phyloP scores from a whole-genome alignment of 2,329 filamentous ascomycete species.

The Colletotrichum tofieldiae region DNA sequence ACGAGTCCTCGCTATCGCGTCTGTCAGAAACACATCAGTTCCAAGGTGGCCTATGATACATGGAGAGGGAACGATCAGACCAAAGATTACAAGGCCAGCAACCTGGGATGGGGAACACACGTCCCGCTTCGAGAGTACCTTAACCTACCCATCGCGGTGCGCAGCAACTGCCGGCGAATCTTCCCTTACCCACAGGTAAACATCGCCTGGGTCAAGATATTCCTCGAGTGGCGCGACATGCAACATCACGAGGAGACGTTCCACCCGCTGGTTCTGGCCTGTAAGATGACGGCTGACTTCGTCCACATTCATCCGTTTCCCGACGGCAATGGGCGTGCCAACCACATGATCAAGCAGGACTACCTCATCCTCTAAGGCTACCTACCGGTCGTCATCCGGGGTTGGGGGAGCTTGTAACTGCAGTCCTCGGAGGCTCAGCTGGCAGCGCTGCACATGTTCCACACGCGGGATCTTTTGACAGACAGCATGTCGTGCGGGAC shows the following conservation, averaged over 20 bases:
- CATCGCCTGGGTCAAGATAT: slow-evolving; percentile 36
- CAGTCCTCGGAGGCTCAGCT: slow-evolving; percentile 40
- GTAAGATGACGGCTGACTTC: slow-evolving; percentile 45
- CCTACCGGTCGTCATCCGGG: slow-evolving; percentile 43
- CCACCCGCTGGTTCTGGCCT: slow-evolving; percentile 46
- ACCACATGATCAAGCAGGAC: slow-evolving; percentile 46
- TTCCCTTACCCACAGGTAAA: slow-evolving; percentile 46
- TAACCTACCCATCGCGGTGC: slow-evolving; percentile 42
- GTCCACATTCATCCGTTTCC: slow-evolving; percentile 45
- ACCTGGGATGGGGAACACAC: slow-evolving; percentile 38
- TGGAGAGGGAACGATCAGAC: not conserved
- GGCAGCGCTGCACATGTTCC: slow-evolving; percentile 29
- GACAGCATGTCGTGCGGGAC: not conserved
- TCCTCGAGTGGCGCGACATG: slow-evolving; percentile 43
- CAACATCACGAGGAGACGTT: slow-evolving; percentile 40
- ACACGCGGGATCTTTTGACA: not conserved
- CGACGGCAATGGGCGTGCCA: slow-evolving; percentile 46
- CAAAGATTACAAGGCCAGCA: not conserved
- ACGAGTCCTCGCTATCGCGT: slow-evolving; percentile 30
- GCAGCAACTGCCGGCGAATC: slow-evolving; percentile 44
- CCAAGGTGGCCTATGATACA: slow-evolving; percentile 32
- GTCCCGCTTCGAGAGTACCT: slow-evolving; percentile 44
- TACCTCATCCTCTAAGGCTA: slow-evolving; percentile 47
- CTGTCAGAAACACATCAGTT: slow-evolving; percentile 39
- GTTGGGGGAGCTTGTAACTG: slow-evolving; percentile 38